A percentile compares a stretch with the other conserved stretches of the same genome.
Conservation (phyloP, 2,329 filamentous ascomycete genomes). For the Didymella lethalis region DNA sequence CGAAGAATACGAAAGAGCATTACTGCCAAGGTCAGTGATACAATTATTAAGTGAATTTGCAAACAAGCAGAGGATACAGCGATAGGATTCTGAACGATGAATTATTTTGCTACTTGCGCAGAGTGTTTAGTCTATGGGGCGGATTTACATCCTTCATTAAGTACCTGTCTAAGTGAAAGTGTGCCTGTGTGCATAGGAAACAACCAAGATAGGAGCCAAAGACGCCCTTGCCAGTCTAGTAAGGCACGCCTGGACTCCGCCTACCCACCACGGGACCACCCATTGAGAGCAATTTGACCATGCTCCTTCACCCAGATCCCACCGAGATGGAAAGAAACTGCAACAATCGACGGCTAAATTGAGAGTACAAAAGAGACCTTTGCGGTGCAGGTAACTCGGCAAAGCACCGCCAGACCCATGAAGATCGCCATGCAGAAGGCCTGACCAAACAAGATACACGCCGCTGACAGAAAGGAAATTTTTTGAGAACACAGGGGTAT, state of each 20-base stretch:
- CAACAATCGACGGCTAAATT: constrained; percentile 37
- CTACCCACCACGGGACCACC: constrained; percentile 25
- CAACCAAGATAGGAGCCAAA: constrained; percentile 30
- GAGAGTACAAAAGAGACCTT: constrained; percentile 35
- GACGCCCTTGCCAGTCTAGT: constrained; percentile 47
- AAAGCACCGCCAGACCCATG: constrained; percentile 28
- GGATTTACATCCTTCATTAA: constrained; percentile 53
- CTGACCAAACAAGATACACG: constrained; percentile 39
- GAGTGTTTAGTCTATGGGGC: constrained; percentile 47
- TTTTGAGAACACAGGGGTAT: constrained; percentile 53
- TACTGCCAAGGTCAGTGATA: not conserved
- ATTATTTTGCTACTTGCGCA: constrained; percentile 44
- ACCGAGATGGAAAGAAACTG: constrained; percentile 34
- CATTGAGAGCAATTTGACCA: constrained; percentile 18
- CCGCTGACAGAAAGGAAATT: constrained; percentile 42
- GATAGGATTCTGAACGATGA: constrained; percentile 3
- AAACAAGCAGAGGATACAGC: not conserved
- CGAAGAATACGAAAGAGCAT: not conserved
- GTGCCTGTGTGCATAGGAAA: constrained; percentile 41
- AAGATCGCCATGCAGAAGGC: constrained; percentile 38
- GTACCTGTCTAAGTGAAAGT: constrained; percentile 50
- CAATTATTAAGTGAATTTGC: not conserved
- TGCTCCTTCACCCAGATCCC: constrained; percentile 22
- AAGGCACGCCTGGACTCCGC: constrained; percentile 46
- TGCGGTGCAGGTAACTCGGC: constrained; percentile 23